Evolutionary conservation across 495 filamentous ascomycete species (phyloP).

Genomic region (Penicillium samsonianum): DNA sequence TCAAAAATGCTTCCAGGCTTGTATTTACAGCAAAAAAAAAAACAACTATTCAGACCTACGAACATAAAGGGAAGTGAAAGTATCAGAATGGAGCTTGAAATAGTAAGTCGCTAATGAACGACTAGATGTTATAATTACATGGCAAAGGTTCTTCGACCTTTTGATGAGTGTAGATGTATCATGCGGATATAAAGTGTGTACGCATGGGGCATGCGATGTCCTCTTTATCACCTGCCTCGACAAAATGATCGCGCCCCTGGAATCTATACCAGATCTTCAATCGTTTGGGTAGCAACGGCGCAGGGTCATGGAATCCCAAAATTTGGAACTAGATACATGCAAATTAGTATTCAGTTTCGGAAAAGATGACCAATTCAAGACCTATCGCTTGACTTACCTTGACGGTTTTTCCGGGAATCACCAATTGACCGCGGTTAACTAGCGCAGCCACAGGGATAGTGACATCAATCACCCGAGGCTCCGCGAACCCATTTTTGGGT

Average conservation of each 20-base stretch:
- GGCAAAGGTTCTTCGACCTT: background rate
- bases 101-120: slow-evolving; percentile 11
- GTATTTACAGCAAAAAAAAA: too few species aligned
- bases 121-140: slow-evolving; percentile 15
- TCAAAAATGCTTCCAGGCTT: too few species aligned
- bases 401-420: slow-evolving; percentile 41
- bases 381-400: slow-evolving; percentile 36
- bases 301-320: slow-evolving; percentile 59
- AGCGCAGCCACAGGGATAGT: slow-evolving; percentile 50
- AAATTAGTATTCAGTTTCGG: slow-evolving; percentile 15
- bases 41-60: background rate
- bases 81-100: background rate
- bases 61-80: background rate
- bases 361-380: background rate
- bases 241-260: slow-evolving; percentile 45
- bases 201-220: slow-evolving; percentile 45
- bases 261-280: slow-evolving; percentile 56
- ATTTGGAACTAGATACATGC: slow-evolving; percentile 45
- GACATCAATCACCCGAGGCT: slow-evolving; percentile 44
- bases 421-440: slow-evolving; percentile 50
- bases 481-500: slow-evolving; percentile 23
- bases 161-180: slow-evolving; percentile 3
- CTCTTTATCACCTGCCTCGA: slow-evolving; percentile 49
- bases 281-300: slow-evolving; percentile 51
- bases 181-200: slow-evolving; percentile 28